These are phyloP conservation scores for Colletotrichum tofieldiae DNA, from an alignment of 2,329 filamentous ascomycete genomes.

Conservation along the genomic window DNA sequence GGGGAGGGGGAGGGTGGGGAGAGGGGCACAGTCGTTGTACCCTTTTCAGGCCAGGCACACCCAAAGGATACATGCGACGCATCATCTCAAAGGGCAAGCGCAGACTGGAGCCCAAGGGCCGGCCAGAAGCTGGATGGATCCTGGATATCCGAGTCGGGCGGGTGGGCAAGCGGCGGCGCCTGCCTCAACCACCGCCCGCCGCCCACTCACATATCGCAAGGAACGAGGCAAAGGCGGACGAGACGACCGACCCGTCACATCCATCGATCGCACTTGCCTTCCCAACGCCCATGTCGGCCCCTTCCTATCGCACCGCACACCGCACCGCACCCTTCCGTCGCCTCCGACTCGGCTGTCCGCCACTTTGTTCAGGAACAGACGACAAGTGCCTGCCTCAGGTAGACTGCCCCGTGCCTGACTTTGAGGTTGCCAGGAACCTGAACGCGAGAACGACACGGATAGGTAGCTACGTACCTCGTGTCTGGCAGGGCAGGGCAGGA, in stretches of 20 bases:
- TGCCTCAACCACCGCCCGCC: constrained; percentile 10
- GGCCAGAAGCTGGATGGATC: too few species aligned
- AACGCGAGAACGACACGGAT: not conserved
- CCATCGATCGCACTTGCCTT: constrained; percentile 1
- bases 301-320: not conserved
- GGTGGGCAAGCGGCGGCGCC: not conserved
- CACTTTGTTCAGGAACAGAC: constrained; percentile 4
- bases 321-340: not conserved
- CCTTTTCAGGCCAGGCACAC: not conserved
- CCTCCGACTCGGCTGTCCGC: not conserved
- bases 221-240: not conserved
- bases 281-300: too few species aligned
- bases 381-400: constrained; percentile 16
- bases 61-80: constrained; percentile 9
- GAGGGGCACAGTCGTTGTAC: constrained; percentile 31
- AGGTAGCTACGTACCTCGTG: not conserved
- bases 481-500: not conserved
- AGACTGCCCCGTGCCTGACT: not conserved
- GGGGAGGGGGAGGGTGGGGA: constrained; percentile 21
- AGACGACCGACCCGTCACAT: not conserved
- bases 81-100: not conserved
- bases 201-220: constrained; percentile 5
- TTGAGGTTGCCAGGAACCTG: not conserved
- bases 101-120: not conserved
- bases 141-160: not conserved